phyloP scores from a whole-genome alignment of 1,284 basidiomycete species.

The Rhodotorula sp. region DNA sequence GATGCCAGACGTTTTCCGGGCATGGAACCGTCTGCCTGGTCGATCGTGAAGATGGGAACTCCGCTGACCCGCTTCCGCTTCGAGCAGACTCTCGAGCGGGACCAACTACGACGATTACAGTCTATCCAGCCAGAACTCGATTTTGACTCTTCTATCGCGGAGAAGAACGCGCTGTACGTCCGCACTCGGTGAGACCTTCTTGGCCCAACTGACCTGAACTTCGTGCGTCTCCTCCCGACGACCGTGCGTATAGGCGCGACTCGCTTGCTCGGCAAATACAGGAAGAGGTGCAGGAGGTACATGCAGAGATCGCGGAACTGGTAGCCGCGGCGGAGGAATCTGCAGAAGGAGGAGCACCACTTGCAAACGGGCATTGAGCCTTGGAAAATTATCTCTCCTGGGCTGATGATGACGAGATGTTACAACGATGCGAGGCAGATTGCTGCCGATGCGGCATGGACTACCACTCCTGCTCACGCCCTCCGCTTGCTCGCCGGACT shows the following conservation, averaged over 20 bases:
- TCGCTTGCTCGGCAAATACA: conserved; percentile 13
- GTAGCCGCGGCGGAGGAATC: conserved; percentile 9
- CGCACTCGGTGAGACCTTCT: too few relatives aligned
- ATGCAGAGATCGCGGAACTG: conserved; percentile 33
- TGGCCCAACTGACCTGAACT: not conserved
- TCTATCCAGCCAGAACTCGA: conserved; percentile 13
- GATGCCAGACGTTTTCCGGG: not conserved
- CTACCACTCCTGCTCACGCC: not conserved
- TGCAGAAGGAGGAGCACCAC: not conserved
- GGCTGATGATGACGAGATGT: too few relatives aligned
- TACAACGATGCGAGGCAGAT: too few relatives aligned
- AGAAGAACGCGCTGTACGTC: conserved; percentile 21
- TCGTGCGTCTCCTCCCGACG: not conserved
- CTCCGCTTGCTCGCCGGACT: conserved; percentile 29
- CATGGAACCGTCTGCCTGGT: not conserved
- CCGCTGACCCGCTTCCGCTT: not conserved
- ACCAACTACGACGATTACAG: conserved; percentile 32
- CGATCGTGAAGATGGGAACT: not conserved
- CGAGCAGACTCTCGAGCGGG: conserved; percentile 30
- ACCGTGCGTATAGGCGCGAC: not conserved
- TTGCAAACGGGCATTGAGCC: not conserved
- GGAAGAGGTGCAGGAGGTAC: conserved; percentile 33
- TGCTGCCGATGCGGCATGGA: not conserved
- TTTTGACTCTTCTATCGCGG: conserved; percentile 9
- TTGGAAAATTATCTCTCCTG: too few relatives aligned